Evolutionary conservation across 139 green algal species (phyloP), one percentile per base, ranked within the genome.

Genomic region (Raphidocelis subcapitata): DNA sequence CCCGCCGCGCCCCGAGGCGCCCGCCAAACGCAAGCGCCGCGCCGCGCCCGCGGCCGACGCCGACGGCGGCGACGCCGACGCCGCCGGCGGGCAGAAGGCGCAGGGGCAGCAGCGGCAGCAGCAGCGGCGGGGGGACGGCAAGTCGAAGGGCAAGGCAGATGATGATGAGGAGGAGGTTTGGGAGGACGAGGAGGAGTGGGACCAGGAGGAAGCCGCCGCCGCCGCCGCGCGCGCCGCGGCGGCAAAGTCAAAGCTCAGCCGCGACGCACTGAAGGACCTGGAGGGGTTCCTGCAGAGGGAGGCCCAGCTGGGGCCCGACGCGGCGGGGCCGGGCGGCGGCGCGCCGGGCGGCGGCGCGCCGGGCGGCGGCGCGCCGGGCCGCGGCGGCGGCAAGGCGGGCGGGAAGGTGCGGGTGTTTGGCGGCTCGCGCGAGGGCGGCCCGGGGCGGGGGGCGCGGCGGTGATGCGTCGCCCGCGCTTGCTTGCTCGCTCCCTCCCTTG

Each of bases 161-260:
- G 28, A 62, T 28, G 37, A 47, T 15, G 37, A 65, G 10, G 55
- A 67, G 16, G 26, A 74, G 2, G 65, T 79, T 29, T 57, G 51
- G 1, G 73, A 79, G 31, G 57, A 69, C 52, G 73, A 74, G 5
- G 73, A 79, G 20, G 41, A 70, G 23, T 12, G 69, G 3, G 72
- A 71, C 28, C 67, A 74, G 1, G 78, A 84, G 12, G 52, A 75
- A 24, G 52, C 73, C 14, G 23, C 65, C 5, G 5, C 37, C 21
- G 59, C 31, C 5, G n/a, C 5, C 4, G n/a, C 31, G 20, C 3
- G 31, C 3, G 26, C 59, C 12, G 59, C 59, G n/a, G 20, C 32
- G 44, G 21, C 23, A 21, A 68, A 62, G 31, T 3, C 41, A 56
- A 31, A 68, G n/a, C 14, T n/a, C 5, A 4, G 47, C 31, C 5